Evolutionary conservation across 768 basidiomycete species (phyloP), one percentile per base, ranked within the genome.

Genomic region (Panaeolus cyanescens): DNA sequence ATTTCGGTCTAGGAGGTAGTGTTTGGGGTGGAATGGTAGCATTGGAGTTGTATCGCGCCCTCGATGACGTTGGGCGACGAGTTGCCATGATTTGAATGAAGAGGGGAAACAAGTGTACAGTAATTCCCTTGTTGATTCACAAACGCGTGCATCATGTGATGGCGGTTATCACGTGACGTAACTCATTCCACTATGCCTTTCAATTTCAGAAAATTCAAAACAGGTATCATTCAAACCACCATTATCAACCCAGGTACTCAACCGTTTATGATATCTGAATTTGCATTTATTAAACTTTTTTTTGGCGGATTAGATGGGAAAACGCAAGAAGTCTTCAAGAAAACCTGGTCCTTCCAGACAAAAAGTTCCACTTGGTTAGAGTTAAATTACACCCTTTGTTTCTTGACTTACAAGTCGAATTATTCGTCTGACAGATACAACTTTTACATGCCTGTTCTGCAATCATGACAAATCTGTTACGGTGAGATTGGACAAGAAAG

Each of bases 401-500:
- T 39, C 17, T 22, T 30, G 42, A 25, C 12, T 50, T 25, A 15
- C 17, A 40, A 25, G 19, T 50, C 30, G 22, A 50, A 50, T 37
- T 39, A 50, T 42, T 54, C 36, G 50, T 32, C 55, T 28, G 58
- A 30, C 72, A 95, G 93, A 94, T 68, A 90, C 89, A 9, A 83
- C 86, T 33, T 95, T 95, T 72, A 92, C 91, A 28, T 95, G 93
- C 73, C 77, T 95, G 13, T 95, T 92, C 75, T 95, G 93, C 71
- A 88, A 95, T 76, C 93, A 95, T 72, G 91, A 95, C 72, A 92
- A 90, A 71, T 92, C 93, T 20, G 92, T 95, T 54, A 90, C 88
- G 13, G 91, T 95, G 33, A 83, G 91, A 68, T 77, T 95, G 58
- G 93, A 95, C 75, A 83, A 90, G 70, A 95, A 94, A 73, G 93